Evolutionary conservation across 179 eudicot species (phyloP).

Genomic region (Silene coronaria): DNA sequence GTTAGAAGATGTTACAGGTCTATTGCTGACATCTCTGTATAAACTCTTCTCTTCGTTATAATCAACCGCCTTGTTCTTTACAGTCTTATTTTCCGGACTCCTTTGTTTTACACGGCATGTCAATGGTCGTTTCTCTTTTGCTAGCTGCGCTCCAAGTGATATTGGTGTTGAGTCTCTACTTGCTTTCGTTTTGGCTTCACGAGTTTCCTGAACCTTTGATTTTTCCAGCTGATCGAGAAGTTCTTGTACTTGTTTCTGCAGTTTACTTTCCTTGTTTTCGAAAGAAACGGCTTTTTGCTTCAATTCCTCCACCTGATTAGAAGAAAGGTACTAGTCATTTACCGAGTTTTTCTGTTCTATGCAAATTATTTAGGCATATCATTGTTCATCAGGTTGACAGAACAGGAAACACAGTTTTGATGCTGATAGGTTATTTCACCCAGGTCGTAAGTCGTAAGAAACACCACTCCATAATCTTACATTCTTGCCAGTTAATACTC

Average conservation of each 20-base stretch:
- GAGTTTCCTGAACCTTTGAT: slow-evolving; percentile 21
- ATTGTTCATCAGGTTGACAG: background rate
- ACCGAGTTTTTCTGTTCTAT: background rate
- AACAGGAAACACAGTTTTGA: background rate
- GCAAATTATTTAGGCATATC: background rate
- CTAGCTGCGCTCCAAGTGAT: slow-evolving; percentile 60
- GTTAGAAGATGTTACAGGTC: slow-evolving; percentile 18
- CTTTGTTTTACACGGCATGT: slow-evolving; percentile 43
- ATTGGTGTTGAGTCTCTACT: slow-evolving; percentile 27
- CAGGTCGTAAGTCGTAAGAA: too few species aligned
- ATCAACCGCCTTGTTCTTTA: slow-evolving; percentile 19
- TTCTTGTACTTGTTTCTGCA: slow-evolving; percentile 40
- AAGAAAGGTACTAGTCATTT: slow-evolving; percentile 7
- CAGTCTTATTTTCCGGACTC: slow-evolving; percentile 21
- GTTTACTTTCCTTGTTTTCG: slow-evolving; percentile 45
- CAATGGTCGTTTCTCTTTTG: slow-evolving; percentile 55
- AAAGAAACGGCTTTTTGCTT: slow-evolving; percentile 46
- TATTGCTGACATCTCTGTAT: slow-evolving; percentile 18
- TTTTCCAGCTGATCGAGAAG: slow-evolving; percentile 43
- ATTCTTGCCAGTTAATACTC: too few species aligned
- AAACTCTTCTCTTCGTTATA: slow-evolving; percentile 28
- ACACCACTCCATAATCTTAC: too few species aligned
- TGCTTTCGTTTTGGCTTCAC: slow-evolving; percentile 19
- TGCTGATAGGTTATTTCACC: background rate
- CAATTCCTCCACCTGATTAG: slow-evolving; percentile 67